phyloP scores from a whole-genome alignment of 108 stramenopile species.

The Nannochloropsis salina region DNA sequence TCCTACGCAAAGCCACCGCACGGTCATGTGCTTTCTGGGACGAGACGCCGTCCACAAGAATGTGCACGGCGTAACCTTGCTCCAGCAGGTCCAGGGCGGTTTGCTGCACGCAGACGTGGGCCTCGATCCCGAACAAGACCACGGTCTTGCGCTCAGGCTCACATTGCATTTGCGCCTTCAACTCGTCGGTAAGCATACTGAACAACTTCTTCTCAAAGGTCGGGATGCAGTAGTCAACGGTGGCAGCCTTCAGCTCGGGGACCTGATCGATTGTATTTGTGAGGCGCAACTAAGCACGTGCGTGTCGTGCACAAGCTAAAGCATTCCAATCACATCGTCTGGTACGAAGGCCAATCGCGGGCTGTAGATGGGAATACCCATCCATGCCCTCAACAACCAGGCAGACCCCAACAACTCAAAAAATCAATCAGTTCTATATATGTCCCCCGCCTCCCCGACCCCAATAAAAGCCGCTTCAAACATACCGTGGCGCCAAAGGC shows the following conservation, averaged over 20 bases:
- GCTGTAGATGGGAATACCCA: not conserved
- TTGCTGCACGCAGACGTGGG: constrained; percentile 57
- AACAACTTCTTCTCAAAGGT: constrained; percentile 87
- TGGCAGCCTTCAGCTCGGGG: not conserved
- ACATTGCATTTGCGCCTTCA: constrained; percentile 54
- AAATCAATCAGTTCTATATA: not conserved
- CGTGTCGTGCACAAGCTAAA: not conserved
- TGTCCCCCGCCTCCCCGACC: not conserved
- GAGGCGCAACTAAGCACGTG: not conserved
- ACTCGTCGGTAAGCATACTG: constrained; percentile 73
- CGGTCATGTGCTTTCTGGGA: constrained; percentile 53
- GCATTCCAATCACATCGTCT: no score
- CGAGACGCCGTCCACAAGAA: constrained; percentile 52
- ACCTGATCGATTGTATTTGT: constrained; percentile 34
- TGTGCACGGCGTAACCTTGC: constrained; percentile 39
- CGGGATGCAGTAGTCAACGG: not conserved
- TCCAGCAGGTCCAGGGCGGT: constrained; percentile 51
- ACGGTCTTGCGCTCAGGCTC: constrained; percentile 52
- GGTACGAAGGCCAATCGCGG: not conserved
- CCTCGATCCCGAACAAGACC: constrained; percentile 90
- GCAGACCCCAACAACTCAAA: no score
- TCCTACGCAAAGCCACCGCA: constrained; percentile 48
- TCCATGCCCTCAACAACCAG: not conserved
- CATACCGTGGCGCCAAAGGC: constrained; percentile 65
- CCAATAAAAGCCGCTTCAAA: not conserved